Percentiles rank a stretch among this genome's conserved stretches.
Evolutionary conservation across 2,329 filamentous ascomycete genomes (phyloP).

Genomic region (Botrytis galanthina): DNA sequence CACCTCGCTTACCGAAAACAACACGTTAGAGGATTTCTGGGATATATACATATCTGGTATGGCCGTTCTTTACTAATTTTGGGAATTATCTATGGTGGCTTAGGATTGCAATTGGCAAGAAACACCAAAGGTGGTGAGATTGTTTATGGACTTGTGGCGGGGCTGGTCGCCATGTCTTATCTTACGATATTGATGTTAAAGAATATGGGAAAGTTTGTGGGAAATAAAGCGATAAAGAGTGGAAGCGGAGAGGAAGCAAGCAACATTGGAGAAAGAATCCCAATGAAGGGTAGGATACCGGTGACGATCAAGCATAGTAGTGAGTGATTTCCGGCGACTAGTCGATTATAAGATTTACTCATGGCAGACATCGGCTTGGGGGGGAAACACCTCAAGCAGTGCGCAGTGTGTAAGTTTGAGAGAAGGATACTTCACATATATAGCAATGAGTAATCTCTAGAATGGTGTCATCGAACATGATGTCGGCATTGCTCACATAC

Average conservation of each 20-base stretch:
- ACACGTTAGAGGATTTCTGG: slow-evolving; percentile 47
- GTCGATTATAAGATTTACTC: background rate
- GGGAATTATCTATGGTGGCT: slow-evolving; percentile 61
- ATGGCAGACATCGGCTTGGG: background rate
- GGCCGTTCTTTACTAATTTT: slow-evolving; percentile 56
- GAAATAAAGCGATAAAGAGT: background rate
- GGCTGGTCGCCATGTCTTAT: slow-evolving; percentile 49
- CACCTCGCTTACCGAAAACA: slow-evolving; percentile 51
- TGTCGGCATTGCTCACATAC: background rate
- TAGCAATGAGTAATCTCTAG: background rate
- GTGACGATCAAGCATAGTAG: background rate
- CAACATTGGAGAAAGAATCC: background rate
- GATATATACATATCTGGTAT: slow-evolving; percentile 61
- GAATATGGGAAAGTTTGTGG: background rate
- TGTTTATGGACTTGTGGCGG: slow-evolving; percentile 56
- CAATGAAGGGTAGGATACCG: background rate
- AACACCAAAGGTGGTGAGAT: slow-evolving; percentile 46
- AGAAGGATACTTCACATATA: background rate
- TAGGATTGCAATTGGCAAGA: slow-evolving; percentile 54
- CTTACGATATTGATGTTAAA: background rate
- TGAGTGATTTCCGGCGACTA: background rate
- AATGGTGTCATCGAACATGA: background rate
- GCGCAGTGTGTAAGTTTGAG: background rate
- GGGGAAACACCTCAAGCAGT: too few species aligned
- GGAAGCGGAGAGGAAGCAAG: background rate